Evolutionary conservation across 805 yeast species (phyloP), one percentile per base, ranked within the genome.

Genomic region (Komagataella ulmi): DNA sequence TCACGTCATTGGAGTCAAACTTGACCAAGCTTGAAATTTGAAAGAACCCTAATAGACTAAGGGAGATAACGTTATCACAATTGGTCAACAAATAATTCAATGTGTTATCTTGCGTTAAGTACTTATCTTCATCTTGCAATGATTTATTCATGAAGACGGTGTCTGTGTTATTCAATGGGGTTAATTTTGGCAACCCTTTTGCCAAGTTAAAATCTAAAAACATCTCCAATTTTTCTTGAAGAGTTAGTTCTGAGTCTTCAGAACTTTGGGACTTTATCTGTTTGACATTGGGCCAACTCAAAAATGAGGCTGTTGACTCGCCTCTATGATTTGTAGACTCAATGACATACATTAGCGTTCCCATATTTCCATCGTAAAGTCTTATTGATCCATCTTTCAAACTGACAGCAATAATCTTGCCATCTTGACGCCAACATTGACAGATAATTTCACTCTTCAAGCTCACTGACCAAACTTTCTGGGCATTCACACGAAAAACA

Each of bases 291-390:
- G 40, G 40, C 40, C 40, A 30, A 30, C 40, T 30, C 40, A 30
- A 30, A 30, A 30, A 30, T 10, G 40, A 30, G 5, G 40, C 40
- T 8, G 40, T 30, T 1, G 40, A 10, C 40, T 10, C 40, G 14
- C 40, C 40, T 8, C 1, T 6, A 10, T 10, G 6, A 14, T 8
- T 8, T 30, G 40, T n/a, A 30, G 40, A 30, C 40, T 30, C 40
- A 10, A 30, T 30, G 40, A 30, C 40, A 30, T 30, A 30, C 6
- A 64, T 57, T 7, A 54, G 30, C 24, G 57, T 57, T 1, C 72
- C 72, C 44, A 53, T 56, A 46, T 58, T 57, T 7, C 69, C 55
- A 48, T 66, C 67, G 49, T 59, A 62, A 3, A 66, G 46, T n/a
- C 54, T 54, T 8, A 63, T 53, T 8, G 51, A 44, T 2, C 66